Evolutionary conservation across 345 rosid genomes (phyloP).

Genomic region (Triadica sebifera): DNA sequence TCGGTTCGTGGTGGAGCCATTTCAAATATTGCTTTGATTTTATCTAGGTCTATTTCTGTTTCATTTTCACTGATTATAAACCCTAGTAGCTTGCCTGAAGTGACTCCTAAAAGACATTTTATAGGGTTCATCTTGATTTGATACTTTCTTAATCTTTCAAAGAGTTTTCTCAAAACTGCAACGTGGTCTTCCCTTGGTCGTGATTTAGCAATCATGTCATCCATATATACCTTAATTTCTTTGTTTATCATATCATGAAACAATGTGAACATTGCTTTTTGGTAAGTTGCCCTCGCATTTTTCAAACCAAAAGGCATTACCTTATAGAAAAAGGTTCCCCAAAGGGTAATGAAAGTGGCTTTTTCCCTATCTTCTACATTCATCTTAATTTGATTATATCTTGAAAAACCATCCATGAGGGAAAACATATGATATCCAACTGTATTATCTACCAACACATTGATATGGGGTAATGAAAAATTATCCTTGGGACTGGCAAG

Average conservation of each 20-base stretch:
- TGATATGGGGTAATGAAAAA: background rate
- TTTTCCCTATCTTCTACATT: background rate
- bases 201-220: too few species aligned
- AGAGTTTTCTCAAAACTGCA: background rate
- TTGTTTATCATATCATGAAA: background rate
- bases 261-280: background rate
- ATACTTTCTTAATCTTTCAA: background rate
- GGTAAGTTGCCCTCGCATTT: background rate
- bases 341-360: background rate
- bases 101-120: background rate
- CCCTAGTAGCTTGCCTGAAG: background rate
- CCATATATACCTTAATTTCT: too few species aligned
- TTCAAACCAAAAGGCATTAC: background rate
- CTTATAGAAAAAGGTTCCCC: background rate
- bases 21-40: background rate
- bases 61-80: background rate
- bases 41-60: background rate
- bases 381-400: background rate
- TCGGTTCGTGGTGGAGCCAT: too few species aligned
- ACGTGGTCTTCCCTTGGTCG: too few species aligned
- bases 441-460: background rate
- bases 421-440: background rate
- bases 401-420: background rate
- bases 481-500: background rate
- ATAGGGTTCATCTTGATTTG: background rate